phyloP scores from a whole-genome alignment of 176 grass and related monocot genomes.

The Triticum monococcum region DNA sequence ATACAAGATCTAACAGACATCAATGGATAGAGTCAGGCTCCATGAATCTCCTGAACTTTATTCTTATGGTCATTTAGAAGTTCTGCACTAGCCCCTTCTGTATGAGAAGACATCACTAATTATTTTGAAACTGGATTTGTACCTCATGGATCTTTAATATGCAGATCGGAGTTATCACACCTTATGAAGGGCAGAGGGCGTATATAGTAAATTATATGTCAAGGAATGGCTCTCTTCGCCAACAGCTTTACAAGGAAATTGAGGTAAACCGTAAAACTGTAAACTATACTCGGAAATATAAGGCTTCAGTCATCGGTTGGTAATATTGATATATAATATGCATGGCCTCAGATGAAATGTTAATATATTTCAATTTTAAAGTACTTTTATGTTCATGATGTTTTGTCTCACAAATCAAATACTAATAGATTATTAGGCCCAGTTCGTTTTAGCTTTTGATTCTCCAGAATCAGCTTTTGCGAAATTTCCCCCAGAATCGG shows the following conservation, averaged over 20 bases:
- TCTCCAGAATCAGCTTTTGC: no score
- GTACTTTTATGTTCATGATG: neutral
- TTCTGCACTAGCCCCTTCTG: neutral
- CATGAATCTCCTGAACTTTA: no score
- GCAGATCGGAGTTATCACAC: conserved; percentile 99
- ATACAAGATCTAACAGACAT: neutral
- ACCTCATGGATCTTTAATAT: conserved; percentile 32
- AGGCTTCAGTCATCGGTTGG: neutral
- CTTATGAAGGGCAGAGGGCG: conserved; percentile 98
- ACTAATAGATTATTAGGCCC: neutral
- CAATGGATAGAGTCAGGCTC: no score
- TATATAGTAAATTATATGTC: conserved; percentile 99
- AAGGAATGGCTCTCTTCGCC: conserved; percentile 93
- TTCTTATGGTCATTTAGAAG: neutral
- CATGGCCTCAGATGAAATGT: neutral
- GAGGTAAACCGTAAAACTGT: conserved; percentile 51
- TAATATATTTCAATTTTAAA: neutral
- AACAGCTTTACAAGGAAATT: conserved; percentile 99
- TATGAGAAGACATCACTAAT: neutral
- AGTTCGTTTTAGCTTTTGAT: no score
- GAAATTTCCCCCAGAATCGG: no score
- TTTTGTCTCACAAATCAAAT: neutral
- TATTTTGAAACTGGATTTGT: neutral
- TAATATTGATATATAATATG: neutral
- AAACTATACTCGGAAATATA: neutral